Evolutionary conservation across 2,329 filamentous ascomycete species (phyloP).

Genomic region (Neofusicoccum cordaticola): DNA sequence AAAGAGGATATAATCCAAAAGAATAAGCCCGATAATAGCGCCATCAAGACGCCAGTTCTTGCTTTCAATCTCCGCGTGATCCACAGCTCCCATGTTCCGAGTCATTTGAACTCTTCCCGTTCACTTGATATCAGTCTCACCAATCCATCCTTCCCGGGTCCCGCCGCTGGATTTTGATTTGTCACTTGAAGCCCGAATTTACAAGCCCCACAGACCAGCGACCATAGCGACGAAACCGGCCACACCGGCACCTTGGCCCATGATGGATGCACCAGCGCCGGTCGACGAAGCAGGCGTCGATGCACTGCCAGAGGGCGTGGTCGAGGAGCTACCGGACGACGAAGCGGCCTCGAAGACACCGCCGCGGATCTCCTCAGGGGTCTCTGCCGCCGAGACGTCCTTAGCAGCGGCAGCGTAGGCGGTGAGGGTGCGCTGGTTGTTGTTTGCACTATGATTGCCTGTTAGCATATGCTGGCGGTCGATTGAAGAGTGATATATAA

Average conservation of each 20-base stretch:
- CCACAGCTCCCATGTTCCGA: too few species aligned
- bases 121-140: too few species aligned
- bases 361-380: constrained; percentile 23
- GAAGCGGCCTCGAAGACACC: constrained; percentile 24
- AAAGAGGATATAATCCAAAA: neutral
- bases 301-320: constrained; percentile 21
- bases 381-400: constrained; percentile 24
- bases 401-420: constrained; percentile 26
- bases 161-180: neutral
- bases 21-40: neutral
- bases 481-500: neutral
- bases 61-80: neutral
- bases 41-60: neutral
- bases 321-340: constrained; percentile 14
- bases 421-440: constrained; percentile 20
- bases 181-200: neutral
- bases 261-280: constrained; percentile 24
- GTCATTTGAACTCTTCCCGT: too few species aligned
- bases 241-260: constrained; percentile 15
- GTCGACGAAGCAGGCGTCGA: constrained; percentile 16
- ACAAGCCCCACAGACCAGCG: constrained; percentile 15
- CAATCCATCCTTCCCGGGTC: neutral
- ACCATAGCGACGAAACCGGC: constrained; percentile 1
- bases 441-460: constrained; percentile 18
- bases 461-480: too few species aligned